Evolutionary conservation across 2,329 filamentous ascomycete genomes (phyloP), one percentile per base, ranked within the genome.

Genomic region (Capronia coronata): DNA sequence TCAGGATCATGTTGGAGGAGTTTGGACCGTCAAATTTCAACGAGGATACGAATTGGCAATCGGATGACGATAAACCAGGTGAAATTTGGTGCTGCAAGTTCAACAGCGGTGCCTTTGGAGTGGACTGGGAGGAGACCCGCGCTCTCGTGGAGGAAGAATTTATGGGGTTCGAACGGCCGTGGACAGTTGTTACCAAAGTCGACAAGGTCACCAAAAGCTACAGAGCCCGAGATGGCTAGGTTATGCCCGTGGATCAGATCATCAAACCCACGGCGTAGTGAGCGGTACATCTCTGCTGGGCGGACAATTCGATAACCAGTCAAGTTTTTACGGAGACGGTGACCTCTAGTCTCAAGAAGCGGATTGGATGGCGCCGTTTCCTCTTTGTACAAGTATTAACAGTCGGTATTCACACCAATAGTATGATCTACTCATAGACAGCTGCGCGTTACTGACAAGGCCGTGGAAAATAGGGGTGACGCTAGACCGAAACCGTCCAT

Each of bases 81-180:
- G 65, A 65, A 13, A 54, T 79, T 0, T 70, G 71, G 51, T 73
- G 76, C 48, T 77, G 75, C 55, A 71, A 71, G 50, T 78, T 83
- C 56, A 82, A 82, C 59, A 74, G 76, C 21, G 79, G 76, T 0
- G 62, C 75, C 27, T 83, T 83, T 60, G 66, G 64, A 0, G 76
- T 82, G 21, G 65, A 70, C 10, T 83, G 79, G 79, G 62, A 67
- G 48, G 61, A 65, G 27, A 79, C 77, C 0, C 68, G 66, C 49
- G 57, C 52, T 3, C 62, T 75, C 1, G 45, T 82, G 30, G 64
- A 71, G 45, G 58, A 61, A 11, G 53, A 57, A 18, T 59, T 60
- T 34, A 25, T 21, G 10, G 42, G 42, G 7, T 58, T 48, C 34
- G 47, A 49, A 34, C 39, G 52, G 11, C 47, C 46, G 3, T 59